Base-by-base conservation (phyloP, 352 stramenopile species). In the Phytopythium vexans region DNA sequence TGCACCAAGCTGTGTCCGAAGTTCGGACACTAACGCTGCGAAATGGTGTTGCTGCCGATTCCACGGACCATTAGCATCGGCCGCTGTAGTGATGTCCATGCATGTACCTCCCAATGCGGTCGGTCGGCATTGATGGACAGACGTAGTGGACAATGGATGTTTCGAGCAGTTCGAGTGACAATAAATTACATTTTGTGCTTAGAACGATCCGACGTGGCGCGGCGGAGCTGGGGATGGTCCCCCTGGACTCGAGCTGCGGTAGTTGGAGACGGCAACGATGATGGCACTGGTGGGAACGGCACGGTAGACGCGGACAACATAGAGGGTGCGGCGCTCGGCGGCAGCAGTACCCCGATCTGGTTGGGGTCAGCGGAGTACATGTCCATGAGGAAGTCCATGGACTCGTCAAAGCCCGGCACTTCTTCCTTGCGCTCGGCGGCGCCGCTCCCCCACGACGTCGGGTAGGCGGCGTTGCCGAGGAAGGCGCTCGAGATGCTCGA, bases 341-440 rank as follows among this genome's bases (percentile, higher is more conserved):
- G 39, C 16, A 46, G 45, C 52, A 49, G 56, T 54, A 47, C 46
- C 6, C 51, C 42, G 21, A 84, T 70, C 53, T 81, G 62, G 44
- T 55, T 71, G 8, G 78, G 78, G 52, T 85, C 68, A 38, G 62
- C 55, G 33, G 72, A 71, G 59, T 88, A 89, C 37, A 87, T 67
- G 60, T 81, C 56, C 78, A 92, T 89, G 58, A 92, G 65, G 64
- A 89, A 92, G 61, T 89, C 82, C 78, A 92, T 89, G 40, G 77
- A 89, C 62, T 89, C 82, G 56, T 82, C 68, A 45, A 88, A 92
- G 58, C 87, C 68, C 1, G 73, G 77, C 11, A 73, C 64, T 2
- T 59, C 63, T 12, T 58, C 56, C 54, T 77, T 72, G 50, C 40
- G 48, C 51, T 70, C 60, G 39, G 49, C 52, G 35, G 44, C 50